Evolutionary conservation across 2,329 filamentous ascomycete species (phyloP).

Genomic region (Alternaria sp.): DNA sequence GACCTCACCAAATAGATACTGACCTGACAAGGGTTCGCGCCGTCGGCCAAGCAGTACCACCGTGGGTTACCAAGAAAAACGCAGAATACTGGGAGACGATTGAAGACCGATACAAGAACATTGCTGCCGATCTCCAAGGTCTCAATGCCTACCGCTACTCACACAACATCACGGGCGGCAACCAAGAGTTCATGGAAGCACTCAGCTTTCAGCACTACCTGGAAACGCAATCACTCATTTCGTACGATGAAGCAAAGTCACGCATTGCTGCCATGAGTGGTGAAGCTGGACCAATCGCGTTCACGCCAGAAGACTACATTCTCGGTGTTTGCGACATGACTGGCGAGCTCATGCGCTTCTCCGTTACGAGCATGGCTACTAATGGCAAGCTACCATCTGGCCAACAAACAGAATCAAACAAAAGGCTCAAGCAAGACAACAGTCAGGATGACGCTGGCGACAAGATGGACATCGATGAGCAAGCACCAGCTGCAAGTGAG

Average conservation of each 20-base stretch:
- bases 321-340: conserved; percentile 93
- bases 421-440: conserved; percentile 32
- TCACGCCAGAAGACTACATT: conserved; percentile 86
- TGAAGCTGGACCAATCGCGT: conserved; percentile 61
- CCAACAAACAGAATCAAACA: conserved; percentile 48
- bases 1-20: conserved; percentile 6
- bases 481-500: conserved; percentile 26
- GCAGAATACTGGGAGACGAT: conserved; percentile 76
- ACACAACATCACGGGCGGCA: conserved; percentile 76
- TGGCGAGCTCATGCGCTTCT: conserved; percentile 96
- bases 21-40: conserved; percentile 66
- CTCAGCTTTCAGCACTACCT: conserved; percentile 91
- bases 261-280: conserved; percentile 50
- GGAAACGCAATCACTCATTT: conserved; percentile 76
- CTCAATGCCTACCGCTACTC: conserved; percentile 86
- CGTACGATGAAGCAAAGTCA: conserved; percentile 66
- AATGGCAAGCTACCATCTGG: conserved; percentile 64
- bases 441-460: conserved; percentile 32
- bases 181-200: conserved; percentile 95
- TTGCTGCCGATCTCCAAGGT: conserved; percentile 77
- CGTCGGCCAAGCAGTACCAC: conserved; percentile 68
- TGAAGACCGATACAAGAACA: conserved; percentile 69
- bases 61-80: conserved; percentile 75
- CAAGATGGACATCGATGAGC: conserved; percentile 50
- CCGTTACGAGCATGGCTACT: conserved; percentile 85